Evolutionary conservation across 1,284 basidiomycete species (phyloP).

Genomic region (Moesziomyces globuligerus): DNA sequence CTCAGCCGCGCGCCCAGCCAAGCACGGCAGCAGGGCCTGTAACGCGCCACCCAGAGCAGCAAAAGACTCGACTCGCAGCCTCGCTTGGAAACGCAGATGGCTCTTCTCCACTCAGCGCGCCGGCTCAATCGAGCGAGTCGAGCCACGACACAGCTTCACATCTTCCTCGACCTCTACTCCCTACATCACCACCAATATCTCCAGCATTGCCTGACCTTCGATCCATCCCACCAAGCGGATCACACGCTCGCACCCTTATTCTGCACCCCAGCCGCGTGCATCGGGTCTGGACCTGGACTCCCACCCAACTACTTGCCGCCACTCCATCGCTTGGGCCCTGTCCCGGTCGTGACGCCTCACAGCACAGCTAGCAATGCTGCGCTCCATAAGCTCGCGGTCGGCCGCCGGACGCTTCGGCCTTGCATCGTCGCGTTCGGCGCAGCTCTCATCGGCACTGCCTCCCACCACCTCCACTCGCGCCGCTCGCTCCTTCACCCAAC

Average conservation of each 20-base stretch:
- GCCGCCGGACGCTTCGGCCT: conserved; percentile 20
- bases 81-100: too few relatives aligned
- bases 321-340: not conserved
- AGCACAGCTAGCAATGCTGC: conserved; percentile 29
- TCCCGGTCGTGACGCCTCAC: not conserved
- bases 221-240: too few relatives aligned
- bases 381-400: conserved; percentile 43
- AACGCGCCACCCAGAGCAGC: not conserved
- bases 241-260: too few relatives aligned
- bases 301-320: not conserved
- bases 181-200: too few relatives aligned
- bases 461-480: conserved; percentile 9
- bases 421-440: conserved; percentile 17
- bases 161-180: too few relatives aligned
- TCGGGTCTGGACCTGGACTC: not conserved
- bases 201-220: too few relatives aligned
- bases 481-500: conserved; percentile 23
- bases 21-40: too few relatives aligned
- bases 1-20: too few relatives aligned
- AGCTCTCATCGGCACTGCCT: conserved; percentile 3
- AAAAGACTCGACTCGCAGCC: too few relatives aligned
- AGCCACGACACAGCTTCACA: too few relatives aligned
- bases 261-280: too few relatives aligned
- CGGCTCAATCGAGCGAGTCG: too few relatives aligned
- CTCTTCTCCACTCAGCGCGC: not conserved